Evolutionary conservation across 2,329 filamentous ascomycete species (phyloP).

Genomic region (Macrophomina tecta): DNA sequence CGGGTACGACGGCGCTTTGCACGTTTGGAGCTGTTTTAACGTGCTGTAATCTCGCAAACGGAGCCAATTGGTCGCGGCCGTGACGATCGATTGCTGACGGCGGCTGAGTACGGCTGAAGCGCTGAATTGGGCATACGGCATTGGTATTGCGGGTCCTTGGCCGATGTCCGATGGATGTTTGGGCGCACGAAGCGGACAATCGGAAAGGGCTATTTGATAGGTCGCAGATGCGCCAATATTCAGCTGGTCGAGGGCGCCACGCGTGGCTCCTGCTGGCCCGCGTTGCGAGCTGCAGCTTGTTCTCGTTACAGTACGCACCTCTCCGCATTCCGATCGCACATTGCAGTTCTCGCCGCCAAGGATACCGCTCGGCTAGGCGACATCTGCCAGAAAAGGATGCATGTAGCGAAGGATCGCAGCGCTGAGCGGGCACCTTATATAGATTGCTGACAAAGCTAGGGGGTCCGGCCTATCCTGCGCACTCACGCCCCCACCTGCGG

Average conservation of each 20-base stretch:
- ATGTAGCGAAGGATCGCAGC: conserved; percentile 13
- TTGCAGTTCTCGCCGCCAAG: conserved; percentile 3
- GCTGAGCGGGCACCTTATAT: conserved; percentile 20
- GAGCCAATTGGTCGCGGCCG: background rate
- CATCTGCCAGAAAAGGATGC: background rate
- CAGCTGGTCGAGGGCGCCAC: conserved; percentile 2
- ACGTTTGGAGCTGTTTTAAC: background rate
- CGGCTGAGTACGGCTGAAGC: conserved; percentile 17
- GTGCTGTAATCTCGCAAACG: background rate
- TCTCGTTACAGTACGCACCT: background rate
- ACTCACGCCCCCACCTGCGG: no score
- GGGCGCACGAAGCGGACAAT: background rate
- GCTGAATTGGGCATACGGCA: background rate
- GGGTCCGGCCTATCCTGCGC: background rate
- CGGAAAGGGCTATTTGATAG: background rate
- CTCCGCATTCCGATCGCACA: background rate
- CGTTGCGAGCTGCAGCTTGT: background rate
- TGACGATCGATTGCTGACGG: conserved; percentile 5
- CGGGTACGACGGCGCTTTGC: conserved; percentile 8
- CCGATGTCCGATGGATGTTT: conserved; percentile 4
- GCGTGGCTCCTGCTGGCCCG: background rate
- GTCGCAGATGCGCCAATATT: conserved; percentile 2
- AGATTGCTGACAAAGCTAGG: conserved; percentile 11
- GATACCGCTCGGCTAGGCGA: conserved; percentile 10
- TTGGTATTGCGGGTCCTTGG: background rate